phyloP scores from a whole-genome alignment of 1,284 basidiomycete species.

The Ustilago tritici region DNA sequence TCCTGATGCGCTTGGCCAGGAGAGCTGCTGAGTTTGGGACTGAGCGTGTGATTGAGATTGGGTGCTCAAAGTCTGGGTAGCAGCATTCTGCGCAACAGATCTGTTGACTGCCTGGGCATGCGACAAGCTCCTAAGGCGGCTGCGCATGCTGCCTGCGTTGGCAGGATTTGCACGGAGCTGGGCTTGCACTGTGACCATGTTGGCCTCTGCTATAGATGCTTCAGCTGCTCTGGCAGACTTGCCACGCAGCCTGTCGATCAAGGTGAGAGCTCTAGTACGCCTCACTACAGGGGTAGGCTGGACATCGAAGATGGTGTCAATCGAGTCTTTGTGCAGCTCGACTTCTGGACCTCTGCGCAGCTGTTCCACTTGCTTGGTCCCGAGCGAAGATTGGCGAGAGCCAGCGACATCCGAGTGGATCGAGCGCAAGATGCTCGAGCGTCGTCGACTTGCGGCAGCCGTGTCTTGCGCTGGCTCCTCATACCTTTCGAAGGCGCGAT shows the following conservation, averaged over 20 bases:
- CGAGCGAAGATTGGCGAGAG: constrained; percentile 4
- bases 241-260: constrained; percentile 22
- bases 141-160: constrained; percentile 13
- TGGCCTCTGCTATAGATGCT: constrained; percentile 6
- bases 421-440: constrained; percentile 12
- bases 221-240: constrained; percentile 1
- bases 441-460: neutral
- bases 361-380: constrained; percentile 17
- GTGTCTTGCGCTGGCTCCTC: constrained; percentile 12
- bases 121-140: constrained; percentile 11
- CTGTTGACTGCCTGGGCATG: neutral
- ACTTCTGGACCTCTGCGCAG: constrained; percentile 16
- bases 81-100: neutral
- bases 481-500: constrained; percentile 15
- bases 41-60: neutral
- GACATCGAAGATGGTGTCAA: constrained; percentile 12
- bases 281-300: neutral
- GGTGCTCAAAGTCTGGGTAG: neutral
- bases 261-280: constrained; percentile 16
- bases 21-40: neutral
- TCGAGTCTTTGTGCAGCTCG: constrained; percentile 6
- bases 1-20: no score
- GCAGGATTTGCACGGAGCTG: neutral
- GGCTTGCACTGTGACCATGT: constrained; percentile 14
- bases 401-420: constrained; percentile 8